Percentiles rank a stretch among this genome's conserved stretches.
These are phyloP conservation scores for Malassezia sp. DNA, from an alignment of 1,284 basidiomycete species.

Conservation along the genomic window DNA sequence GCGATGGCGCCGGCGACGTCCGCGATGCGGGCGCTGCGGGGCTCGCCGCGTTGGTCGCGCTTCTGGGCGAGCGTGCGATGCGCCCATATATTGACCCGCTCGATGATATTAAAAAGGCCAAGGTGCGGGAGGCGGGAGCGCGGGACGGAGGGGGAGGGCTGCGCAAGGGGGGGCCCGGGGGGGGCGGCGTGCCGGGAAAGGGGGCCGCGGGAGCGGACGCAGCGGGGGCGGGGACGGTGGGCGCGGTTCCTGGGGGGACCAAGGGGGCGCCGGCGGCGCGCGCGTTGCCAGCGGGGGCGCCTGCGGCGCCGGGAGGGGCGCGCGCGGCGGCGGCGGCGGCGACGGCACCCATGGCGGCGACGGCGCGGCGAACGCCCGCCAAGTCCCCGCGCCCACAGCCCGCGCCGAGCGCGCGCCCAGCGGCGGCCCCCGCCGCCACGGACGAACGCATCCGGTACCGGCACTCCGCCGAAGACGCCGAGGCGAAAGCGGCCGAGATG, in stretches of 20 bases:
- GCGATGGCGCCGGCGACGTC: slow-evolving; percentile 81
- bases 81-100: slow-evolving; percentile 76
- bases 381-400: slow-evolving; percentile 48
- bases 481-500: slow-evolving; percentile 61
- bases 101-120: slow-evolving; percentile 77
- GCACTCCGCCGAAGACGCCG: slow-evolving; percentile 83
- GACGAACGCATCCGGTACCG: slow-evolving; percentile 77
- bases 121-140: slow-evolving; percentile 82
- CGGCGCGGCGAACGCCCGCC: slow-evolving; percentile 50
- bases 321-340: too few relatives aligned
- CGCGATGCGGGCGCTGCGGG: slow-evolving; percentile 77
- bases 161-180: too few relatives aligned
- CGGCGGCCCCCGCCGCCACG: slow-evolving; percentile 52
- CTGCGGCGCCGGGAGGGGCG: slow-evolving; percentile 13
- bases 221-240: not conserved
- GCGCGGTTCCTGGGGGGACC: slow-evolving; percentile 29
- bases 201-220: not conserved
- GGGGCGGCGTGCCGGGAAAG: slow-evolving; percentile 53
- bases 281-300: slow-evolving; percentile 15
- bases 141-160: too few relatives aligned
- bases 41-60: slow-evolving; percentile 87
- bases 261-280: slow-evolving; percentile 51
- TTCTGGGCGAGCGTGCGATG: slow-evolving; percentile 85
- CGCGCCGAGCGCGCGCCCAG: slow-evolving; percentile 46
- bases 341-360: too few relatives aligned